Percentiles rank a stretch among this genome's conserved stretches.
Evolutionary conservation across 306 rosid species (phyloP).

Genomic region (Mucuna pruriens): DNA sequence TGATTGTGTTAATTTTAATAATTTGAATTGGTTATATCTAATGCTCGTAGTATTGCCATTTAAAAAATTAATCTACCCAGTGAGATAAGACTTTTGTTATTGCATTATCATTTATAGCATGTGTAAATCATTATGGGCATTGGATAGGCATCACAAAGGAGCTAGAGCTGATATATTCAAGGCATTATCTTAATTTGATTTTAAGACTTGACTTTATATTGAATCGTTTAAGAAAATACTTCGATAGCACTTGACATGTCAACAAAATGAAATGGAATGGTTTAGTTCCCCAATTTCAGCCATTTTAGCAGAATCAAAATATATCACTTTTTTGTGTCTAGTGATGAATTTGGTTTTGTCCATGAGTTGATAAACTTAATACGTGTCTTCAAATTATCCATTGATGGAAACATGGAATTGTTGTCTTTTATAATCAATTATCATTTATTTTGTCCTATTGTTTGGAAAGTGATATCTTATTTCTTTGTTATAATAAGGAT

Average conservation of each 20-base stretch:
- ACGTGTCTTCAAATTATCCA: background rate
- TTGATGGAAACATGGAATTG: background rate
- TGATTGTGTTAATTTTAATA: constrained; percentile 11
- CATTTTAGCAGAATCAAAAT: background rate
- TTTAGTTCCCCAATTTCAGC: background rate
- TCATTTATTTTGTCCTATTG: background rate
- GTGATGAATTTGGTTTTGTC: constrained; percentile 11
- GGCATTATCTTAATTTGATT: background rate
- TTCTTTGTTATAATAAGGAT: constrained; percentile 21
- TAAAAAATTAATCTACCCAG: no score
- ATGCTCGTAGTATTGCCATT: no score
- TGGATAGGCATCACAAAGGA: background rate
- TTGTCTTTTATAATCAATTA: background rate
- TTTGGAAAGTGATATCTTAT: background rate
- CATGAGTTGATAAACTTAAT: constrained; percentile 3
- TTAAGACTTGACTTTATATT: background rate
- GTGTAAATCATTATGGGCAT: background rate
- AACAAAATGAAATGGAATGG: background rate
- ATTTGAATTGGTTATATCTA: background rate
- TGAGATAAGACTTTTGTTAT: no score
- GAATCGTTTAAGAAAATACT: background rate
- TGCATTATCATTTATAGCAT: no score
- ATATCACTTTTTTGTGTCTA: background rate
- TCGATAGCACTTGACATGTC: background rate
- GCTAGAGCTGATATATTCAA: background rate